phyloP scores from a whole-genome alignment of 2,329 filamentous ascomycete genomes.

The Aspergillus sp. region DNA sequence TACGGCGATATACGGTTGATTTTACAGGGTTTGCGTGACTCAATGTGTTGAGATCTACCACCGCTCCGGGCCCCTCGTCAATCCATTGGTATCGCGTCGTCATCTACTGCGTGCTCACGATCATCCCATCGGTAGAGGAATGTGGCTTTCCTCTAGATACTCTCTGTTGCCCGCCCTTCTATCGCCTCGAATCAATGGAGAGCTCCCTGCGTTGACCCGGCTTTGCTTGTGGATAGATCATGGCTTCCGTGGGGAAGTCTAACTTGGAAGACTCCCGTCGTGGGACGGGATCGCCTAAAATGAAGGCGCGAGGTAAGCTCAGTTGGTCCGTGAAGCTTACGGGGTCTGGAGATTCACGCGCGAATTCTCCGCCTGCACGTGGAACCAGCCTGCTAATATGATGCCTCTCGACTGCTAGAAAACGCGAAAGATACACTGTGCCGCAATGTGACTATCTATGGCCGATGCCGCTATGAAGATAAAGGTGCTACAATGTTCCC shows the following conservation, averaged over 20 bases:
- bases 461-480: slow-evolving; percentile 88
- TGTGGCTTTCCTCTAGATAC: slow-evolving; percentile 34
- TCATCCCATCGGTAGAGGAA: slow-evolving; percentile 31
- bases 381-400: slow-evolving; percentile 6
- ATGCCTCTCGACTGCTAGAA: slow-evolving; percentile 47
- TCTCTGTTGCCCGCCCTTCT: slow-evolving; percentile 27
- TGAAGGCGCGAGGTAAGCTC: slow-evolving; percentile 49
- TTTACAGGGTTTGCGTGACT: slow-evolving; percentile 7
- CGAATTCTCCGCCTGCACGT: background rate
- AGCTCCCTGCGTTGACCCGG: slow-evolving; percentile 37
- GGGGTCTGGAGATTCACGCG: background rate
- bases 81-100: background rate
- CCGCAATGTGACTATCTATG: slow-evolving; percentile 90
- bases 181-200: slow-evolving; percentile 41
- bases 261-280: slow-evolving; percentile 47
- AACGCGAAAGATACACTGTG: slow-evolving; percentile 85
- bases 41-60: slow-evolving; percentile 10
- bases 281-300: slow-evolving; percentile 46
- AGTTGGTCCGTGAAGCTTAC: background rate
- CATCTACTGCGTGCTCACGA: slow-evolving; percentile 7
- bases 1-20: slow-evolving; percentile 11
- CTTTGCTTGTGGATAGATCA: slow-evolving; percentile 35
- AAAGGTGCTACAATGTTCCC: slow-evolving; percentile 54
- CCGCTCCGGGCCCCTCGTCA: background rate
- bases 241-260: slow-evolving; percentile 46